Evolutionary conservation across 495 filamentous ascomycete species (phyloP), one percentile per base, ranked within the genome.

Genomic region (Venustampulla echinocandica): DNA sequence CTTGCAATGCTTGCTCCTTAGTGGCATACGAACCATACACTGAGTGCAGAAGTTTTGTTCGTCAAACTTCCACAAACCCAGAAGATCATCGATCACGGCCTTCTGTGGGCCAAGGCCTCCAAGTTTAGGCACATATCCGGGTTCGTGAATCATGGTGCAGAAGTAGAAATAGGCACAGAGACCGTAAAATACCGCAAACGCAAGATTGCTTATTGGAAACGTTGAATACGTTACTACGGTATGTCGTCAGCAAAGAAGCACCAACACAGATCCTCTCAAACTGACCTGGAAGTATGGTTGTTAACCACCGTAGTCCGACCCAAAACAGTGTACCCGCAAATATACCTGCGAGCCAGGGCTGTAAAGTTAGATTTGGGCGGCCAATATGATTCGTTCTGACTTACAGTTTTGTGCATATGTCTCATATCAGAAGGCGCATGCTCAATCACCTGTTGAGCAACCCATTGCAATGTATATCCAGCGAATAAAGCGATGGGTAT

Each of bases 1-100:
- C 57, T 80, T 82, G 67, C 92, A 98, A 66, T 98, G 92, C 71
- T 95, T 97, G 69, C 88, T 94, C 39, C 92, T 76, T 42, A 97
- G 65, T 4, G 92, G 93, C 61, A 80, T 88, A 43, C 92, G 74
- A 42, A 92, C 80, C 89, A 97, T 95, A 66, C 92, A 98, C 24
- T 74, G 73, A 22, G 92, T 81, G 61, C 92, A 98, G 59, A 96
- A 98, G 58, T 96, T 88, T 32, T 82, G 73, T 51, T 93, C 88
- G 65, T 98, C 89, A 62, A 90, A 97, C 60, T 87, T 90, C 80
- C 85, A 89, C 51, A 79, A 57, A 44, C 74, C 70, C 47, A 97
- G 69, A 3, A 98, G 75, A 45, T 94, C 84, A 36, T 90, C 82
- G 52, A 97, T 89, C 45, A 84, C 77, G 19, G 79, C 81, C 63